Evolutionary conservation across 176 grass and related monocot genomes (phyloP), one percentile per base, ranked within the genome.

Genomic region (Thinopyrum elongatum): DNA sequence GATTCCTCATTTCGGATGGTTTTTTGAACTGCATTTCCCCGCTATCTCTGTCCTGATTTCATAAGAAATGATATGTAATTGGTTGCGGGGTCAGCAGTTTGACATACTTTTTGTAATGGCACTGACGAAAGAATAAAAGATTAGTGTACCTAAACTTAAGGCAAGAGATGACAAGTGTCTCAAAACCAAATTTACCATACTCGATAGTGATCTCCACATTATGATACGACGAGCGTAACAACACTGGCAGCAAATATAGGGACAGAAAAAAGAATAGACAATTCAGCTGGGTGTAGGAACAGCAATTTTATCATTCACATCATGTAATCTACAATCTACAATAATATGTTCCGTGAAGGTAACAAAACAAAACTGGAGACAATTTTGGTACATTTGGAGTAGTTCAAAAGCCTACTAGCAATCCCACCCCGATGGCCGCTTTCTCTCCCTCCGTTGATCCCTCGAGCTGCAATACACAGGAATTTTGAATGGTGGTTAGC

Each of bases 371-470:
- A 63, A 47, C 74, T 68, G 38, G 44, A 28, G 46, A 49, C 17
- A 23, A 75, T 53, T 22, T 84, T 59, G 60, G 61, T 76, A 88
- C 77, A 81, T 3, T 35, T 0, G 53, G 29, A 30, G 17, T 69
- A 30, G 17, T 69, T 68, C 30, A 69, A 73, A 51, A 84, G 33
- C 13, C 88, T 90, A 98, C 88, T 93, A 98, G 70, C 74, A 90
- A 89, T 98, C 95, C 95, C 95, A 98, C 36, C 95, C 95, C 0
- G 95, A 95, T 39, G 93, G 81, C 25, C 93, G 83, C 75, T 95
- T 98, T 84, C 95, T 94, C 82, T 98, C 93, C 74, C 95, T 93
- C 0, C 86, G 59, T 3, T 86, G 94, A 85, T 90, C 91, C 63
- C 58, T 87, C 70, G 93, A 89, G 78, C 95, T 98, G 90, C 90